These are phyloP conservation scores for Bipolaris oryzae DNA, from an alignment of 2,329 filamentous ascomycete species.

Conservation along the genomic window DNA sequence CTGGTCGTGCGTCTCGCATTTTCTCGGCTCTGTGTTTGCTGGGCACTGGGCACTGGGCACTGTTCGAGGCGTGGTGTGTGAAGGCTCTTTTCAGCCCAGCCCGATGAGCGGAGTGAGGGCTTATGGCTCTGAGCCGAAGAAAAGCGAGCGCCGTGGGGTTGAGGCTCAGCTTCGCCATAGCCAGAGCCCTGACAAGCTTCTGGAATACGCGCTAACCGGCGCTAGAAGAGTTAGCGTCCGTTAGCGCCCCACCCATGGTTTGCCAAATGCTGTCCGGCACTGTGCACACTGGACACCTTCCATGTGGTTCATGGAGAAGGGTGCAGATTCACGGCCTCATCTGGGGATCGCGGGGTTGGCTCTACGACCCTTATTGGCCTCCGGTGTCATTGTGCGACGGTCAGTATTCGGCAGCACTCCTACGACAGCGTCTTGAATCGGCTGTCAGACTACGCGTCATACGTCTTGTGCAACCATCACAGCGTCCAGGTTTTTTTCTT, in stretches of 20 bases:
- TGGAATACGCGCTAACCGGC: conserved; percentile 15
- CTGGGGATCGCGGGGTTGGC: conserved; percentile 5
- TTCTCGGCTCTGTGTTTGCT: conserved; percentile 14
- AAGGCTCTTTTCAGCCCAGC: background rate
- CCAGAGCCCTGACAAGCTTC: conserved; percentile 17
- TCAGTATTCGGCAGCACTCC: background rate
- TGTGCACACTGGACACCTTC: conserved; percentile 3
- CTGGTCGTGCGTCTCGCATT: conserved; percentile 12
- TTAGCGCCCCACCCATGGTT: conserved; percentile 15
- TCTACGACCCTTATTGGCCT: background rate
- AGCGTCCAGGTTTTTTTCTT: background rate
- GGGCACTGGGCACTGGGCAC: conserved; percentile 13
- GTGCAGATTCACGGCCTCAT: background rate
- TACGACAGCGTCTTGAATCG: background rate
- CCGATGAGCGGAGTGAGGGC: conserved; percentile 10
- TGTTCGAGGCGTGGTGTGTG: conserved; percentile 14
- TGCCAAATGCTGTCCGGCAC: conserved; percentile 10
- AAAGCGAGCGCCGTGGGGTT: conserved; percentile 19
- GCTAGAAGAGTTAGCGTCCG: conserved; percentile 12
- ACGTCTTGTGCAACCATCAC: background rate
- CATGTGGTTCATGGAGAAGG: conserved; percentile 3
- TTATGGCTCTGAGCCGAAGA: conserved; percentile 22
- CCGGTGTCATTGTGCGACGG: background rate
- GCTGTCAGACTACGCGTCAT: background rate
- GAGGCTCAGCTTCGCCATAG: conserved; percentile 21